Base-by-base conservation (phyloP, 257 asterid genomes). In the Forsythia viridissima region DNA sequence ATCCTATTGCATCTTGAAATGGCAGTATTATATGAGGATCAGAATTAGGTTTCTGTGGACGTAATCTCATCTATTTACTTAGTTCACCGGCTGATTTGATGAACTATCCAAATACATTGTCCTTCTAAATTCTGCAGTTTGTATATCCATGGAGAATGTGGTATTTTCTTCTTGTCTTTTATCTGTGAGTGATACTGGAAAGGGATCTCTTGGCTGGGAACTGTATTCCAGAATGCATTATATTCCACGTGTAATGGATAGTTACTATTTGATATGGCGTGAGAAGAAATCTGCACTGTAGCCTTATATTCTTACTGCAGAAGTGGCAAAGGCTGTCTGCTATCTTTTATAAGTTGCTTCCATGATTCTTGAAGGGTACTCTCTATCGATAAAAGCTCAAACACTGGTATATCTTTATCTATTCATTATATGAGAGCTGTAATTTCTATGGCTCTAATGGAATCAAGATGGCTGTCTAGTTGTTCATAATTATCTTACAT, bases 401-500 rank as follows among this genome's bases (percentile, higher is more conserved):
- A 73, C 71, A 82, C 72, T 84, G 91, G 86, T 85, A 85, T 87
- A 83, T 78, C 88, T 82, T 82, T 85, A 80, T 88, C 85, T 84
- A 77, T 92, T 73, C 82, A 82, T 73, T 82, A 80, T 85, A 77
- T 76, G 90, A 87, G 86, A 87, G 87, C 85, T 51, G 82, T 87
- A 85, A 87, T 72, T 75, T 83, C 89, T 89, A 44, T 89, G 94
- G 89, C 90, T 84, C 87, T 79, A 83, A 83, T 87, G 96, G 92
- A 81, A 85, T 85, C 93, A 82, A 77, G 96, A 87, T 84, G 97
- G 90, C 90, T 80, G 80, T 89, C 82, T 84, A 79, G 82, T 81
- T 92, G 80, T 87, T 89, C 87, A 78, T 89, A 84, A 81, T 89
- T 87, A 82, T 88, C 87, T 91, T 87, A 74, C 89, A 87, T 81